phyloP scores from a whole-genome alignment of 176 grass and related monocot species.

The Oryza brachyantha region DNA sequence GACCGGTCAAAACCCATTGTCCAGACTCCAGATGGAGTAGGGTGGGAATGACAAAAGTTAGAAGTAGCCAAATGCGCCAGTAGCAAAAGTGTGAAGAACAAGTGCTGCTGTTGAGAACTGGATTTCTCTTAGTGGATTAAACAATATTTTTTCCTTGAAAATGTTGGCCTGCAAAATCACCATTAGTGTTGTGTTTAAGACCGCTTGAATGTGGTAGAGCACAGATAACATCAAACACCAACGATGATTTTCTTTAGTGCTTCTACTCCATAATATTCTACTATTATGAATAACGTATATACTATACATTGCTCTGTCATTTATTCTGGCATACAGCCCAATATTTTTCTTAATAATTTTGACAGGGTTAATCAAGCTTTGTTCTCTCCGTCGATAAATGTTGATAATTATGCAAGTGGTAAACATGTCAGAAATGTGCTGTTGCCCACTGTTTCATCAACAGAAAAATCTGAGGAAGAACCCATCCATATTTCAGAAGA shows the following conservation, averaged over 20 bases:
- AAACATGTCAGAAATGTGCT: slow-evolving; percentile 58
- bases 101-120: neutral
- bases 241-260: neutral
- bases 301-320: slow-evolving; percentile 21
- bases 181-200: neutral
- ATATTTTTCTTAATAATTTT: slow-evolving; percentile 15
- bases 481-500: slow-evolving; percentile 33
- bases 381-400: slow-evolving; percentile 59
- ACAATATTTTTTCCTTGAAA: neutral
- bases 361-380: slow-evolving; percentile 88
- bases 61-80: neutral
- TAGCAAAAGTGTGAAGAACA: neutral
- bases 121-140: neutral
- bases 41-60: neutral
- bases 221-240: neutral
- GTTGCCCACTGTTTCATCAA: slow-evolving; percentile 67
- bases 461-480: slow-evolving; percentile 55
- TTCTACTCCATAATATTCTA: slow-evolving; percentile 22
- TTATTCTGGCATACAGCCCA: slow-evolving; percentile 13
- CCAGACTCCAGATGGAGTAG: neutral
- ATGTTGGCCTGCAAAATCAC: slow-evolving; percentile 1
- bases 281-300: neutral
- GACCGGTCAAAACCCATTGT: too few relatives aligned
- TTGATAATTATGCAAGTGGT: slow-evolving; percentile 74
- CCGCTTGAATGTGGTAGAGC: neutral